Evolutionary conservation across 306 rosid species (phyloP).

Genomic region (Amphicarpaea edgeworthii): DNA sequence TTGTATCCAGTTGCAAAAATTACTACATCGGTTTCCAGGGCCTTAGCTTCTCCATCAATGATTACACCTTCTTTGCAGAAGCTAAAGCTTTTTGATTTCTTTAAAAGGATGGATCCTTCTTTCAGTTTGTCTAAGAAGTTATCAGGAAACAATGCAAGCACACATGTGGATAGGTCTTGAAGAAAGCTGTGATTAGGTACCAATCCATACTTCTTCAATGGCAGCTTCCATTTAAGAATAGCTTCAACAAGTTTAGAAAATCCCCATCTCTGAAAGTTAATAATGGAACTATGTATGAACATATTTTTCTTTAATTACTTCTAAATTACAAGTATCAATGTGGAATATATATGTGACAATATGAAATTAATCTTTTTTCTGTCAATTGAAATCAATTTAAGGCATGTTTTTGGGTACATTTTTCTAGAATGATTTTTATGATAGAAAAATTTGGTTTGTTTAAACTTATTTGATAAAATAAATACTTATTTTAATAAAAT

Average conservation of each 20-base stretch:
- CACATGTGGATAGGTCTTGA: slow-evolving; percentile 52
- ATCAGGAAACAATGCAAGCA: slow-evolving; percentile 45
- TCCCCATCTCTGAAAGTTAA: slow-evolving; percentile 59
- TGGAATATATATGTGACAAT: background rate
- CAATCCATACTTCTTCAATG: slow-evolving; percentile 55
- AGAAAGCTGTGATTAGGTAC: slow-evolving; percentile 55
- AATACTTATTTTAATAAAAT: too few relatives aligned
- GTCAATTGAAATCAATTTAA: too few relatives aligned
- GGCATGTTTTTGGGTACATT: too few relatives aligned
- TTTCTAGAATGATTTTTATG: too few relatives aligned
- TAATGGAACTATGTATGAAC: background rate
- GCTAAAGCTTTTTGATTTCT: slow-evolving; percentile 50
- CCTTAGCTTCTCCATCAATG: slow-evolving; percentile 52
- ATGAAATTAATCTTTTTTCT: too few relatives aligned
- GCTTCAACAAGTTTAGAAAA: slow-evolving; percentile 49
- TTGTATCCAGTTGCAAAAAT: slow-evolving; percentile 66
- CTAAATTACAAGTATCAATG: background rate
- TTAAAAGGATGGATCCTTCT: slow-evolving; percentile 60
- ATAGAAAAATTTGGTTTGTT: too few relatives aligned
- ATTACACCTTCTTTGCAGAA: slow-evolving; percentile 58
- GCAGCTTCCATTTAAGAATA: slow-evolving; percentile 57
- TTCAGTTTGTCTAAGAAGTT: slow-evolving; percentile 50
- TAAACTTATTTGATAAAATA: too few relatives aligned
- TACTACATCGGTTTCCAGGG: slow-evolving; percentile 54
- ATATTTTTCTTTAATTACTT: background rate